Percentiles rank a stretch among this genome's conserved stretches.
Evolutionary conservation across 192 early-diverging fungal species (phyloP).

Genomic region (Coemansia sp.): DNA sequence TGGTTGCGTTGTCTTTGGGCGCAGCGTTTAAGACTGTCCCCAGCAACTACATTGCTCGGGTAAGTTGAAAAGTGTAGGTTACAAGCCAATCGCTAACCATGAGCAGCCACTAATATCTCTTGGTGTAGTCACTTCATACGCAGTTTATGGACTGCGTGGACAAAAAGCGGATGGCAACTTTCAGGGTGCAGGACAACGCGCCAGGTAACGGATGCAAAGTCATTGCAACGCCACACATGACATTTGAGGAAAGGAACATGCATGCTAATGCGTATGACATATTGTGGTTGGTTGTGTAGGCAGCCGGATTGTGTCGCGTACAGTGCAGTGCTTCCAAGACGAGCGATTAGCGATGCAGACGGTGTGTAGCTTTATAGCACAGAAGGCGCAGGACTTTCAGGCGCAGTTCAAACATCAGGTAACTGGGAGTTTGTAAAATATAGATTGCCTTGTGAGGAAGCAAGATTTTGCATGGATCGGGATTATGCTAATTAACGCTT

Average conservation of each 20-base stretch:
- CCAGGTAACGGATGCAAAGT: not conserved
- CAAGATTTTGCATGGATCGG: too few species aligned
- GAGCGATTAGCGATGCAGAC: conserved; percentile 22
- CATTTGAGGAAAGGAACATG: conserved; percentile 2
- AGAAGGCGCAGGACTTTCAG: not conserved
- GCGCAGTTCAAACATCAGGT: conserved; percentile 12
- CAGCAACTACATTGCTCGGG: conserved; percentile 16
- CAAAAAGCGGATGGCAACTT: not conserved
- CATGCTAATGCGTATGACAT: not conserved
- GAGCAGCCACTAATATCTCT: not conserved
- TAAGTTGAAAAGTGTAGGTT: conserved; percentile 6
- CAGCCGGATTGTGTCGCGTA: conserved; percentile 12
- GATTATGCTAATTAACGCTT: not conserved
- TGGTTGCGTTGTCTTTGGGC: conserved; percentile 18
- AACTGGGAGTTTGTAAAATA: not conserved
- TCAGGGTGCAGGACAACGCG: conserved; percentile 6
- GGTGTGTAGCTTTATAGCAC: conserved; percentile 22
- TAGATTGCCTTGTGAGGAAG: too few species aligned
- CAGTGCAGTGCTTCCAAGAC: conserved; percentile 16
- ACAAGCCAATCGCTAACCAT: too few species aligned
- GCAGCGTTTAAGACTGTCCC: conserved; percentile 26
- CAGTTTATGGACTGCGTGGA: conserved; percentile 24
- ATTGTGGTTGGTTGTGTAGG: not conserved
- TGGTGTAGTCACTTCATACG: conserved; percentile 21
- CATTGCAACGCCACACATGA: not conserved